Base-by-base conservation (phyloP, 305 asterid species). In the Vinca major region DNA sequence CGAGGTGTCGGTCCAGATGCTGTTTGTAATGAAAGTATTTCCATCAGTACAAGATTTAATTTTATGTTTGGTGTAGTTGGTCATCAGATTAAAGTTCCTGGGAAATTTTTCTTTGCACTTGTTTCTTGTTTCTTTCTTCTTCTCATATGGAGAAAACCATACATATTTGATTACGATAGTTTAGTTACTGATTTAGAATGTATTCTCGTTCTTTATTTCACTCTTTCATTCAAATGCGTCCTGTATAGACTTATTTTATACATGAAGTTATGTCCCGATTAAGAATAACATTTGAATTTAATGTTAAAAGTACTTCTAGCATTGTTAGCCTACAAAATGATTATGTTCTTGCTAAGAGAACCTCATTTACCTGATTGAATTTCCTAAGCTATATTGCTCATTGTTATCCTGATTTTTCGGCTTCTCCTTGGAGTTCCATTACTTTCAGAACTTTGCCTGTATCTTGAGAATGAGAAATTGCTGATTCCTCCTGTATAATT, bases 401-500 rank as follows among this genome's bases (percentile, higher is more conserved):
- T 10, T 51, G 13, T 14, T 36, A 1, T 7, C n/a, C 50, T 37
- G 63, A 66, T 33, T 37, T 13, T 39, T 66, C 16, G 61, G 49
- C 61, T 3, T 26, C 45, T 41, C 49, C 49, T 66, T 14, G 33
- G 21, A 36, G 16, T 13, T 33, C 41, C 69, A 26, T 53, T 40
- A 48, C 10, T n/a, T 48, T 49, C 14, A 11, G 9, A 13, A 5
- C 6, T 36, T 65, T 14, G 48, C 0, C 63, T 39, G 17, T 53
- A 12, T 16, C 5, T 19, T 37, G 3, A 7, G 66, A 56, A 20
- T 55, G 44, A 40, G 40, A 55, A 12, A 14, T 36, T 54, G 60
- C 37, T 47, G n/a, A 37, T 50, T 71, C 52, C n/a, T 56, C 66
- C 58, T 64, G 16, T 39, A 61, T 7, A 13, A 16, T 19, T 65